Evolutionary conservation across 768 basidiomycete species (phyloP).

Genomic region (Xanthoconium stramineum): DNA sequence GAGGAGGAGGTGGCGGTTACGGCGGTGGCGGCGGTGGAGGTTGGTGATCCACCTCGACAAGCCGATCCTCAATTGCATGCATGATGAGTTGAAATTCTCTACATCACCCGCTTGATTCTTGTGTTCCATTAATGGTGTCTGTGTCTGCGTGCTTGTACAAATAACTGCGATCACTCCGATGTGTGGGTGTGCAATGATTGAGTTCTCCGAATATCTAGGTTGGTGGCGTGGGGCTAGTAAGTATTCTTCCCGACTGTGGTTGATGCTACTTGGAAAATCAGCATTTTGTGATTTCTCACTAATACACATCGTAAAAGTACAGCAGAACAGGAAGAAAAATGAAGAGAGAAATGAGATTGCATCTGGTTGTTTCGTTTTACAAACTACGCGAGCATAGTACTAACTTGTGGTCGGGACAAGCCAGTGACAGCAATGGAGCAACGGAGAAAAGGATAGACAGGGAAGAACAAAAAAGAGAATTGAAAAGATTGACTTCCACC

Average conservation of each 20-base stretch:
- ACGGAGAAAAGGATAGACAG: neutral
- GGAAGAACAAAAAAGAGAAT: neutral
- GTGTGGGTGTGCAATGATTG: too few relatives aligned
- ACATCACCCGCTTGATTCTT: neutral
- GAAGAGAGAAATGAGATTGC: neutral
- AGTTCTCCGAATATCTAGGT: too few relatives aligned
- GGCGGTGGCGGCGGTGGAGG: slow-evolving; percentile 8
- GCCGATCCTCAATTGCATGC: slow-evolving; percentile 6
- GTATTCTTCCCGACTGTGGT: too few relatives aligned
- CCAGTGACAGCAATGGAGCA: neutral
- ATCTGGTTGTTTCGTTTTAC: slow-evolving; percentile 15
- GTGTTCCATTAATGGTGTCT: slow-evolving; percentile 2
- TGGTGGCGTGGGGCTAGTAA: too few relatives aligned
- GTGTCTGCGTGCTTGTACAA: slow-evolving; percentile 7
- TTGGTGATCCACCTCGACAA: slow-evolving; percentile 1
- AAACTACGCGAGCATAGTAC: slow-evolving; percentile 11
- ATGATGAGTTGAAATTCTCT: slow-evolving; percentile 3
- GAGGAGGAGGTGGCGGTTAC: slow-evolving; percentile 6
- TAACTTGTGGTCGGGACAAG: slow-evolving; percentile 3
- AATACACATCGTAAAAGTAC: slow-evolving; percentile 7
- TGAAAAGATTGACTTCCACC: neutral
- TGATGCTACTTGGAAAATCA: neutral
- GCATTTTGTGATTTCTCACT: slow-evolving; percentile 1
- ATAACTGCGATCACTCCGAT: too few relatives aligned
- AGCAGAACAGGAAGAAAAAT: neutral